Percentiles rank a stretch among this genome's conserved stretches.
Conservation (phyloP, 805 yeast genomes). For the Ogataea methanolica region DNA sequence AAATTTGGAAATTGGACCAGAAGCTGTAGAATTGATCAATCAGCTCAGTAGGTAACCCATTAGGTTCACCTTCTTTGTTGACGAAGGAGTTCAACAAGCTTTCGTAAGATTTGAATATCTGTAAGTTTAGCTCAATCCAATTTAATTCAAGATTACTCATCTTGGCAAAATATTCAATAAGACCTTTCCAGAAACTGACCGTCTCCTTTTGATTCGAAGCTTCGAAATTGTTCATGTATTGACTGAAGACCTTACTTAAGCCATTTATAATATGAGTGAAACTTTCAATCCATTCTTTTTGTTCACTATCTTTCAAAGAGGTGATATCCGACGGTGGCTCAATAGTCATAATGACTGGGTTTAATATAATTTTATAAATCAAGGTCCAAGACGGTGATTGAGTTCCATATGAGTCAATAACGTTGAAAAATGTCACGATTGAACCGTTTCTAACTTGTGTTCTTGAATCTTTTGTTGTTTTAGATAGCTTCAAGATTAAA, state of each 20-base stretch:
- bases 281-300: constrained; percentile 55
- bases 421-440: constrained; percentile 80
- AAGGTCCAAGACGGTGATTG: constrained; percentile 61
- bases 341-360: constrained; percentile 37
- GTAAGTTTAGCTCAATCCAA: constrained; percentile 49
- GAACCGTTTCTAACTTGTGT: constrained; percentile 88
- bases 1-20: constrained; percentile 43
- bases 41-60: constrained; percentile 28
- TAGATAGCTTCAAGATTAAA: constrained; percentile 56
- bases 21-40: constrained; percentile 41
- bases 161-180: constrained; percentile 45
- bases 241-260: constrained; percentile 52
- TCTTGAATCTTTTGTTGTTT: constrained; percentile 59
- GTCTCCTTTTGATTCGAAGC: constrained; percentile 13
- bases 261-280: constrained; percentile 61
- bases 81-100: constrained; percentile 39
- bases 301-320: constrained; percentile 1
- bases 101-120: constrained; percentile 50
- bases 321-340: constrained; percentile 10
- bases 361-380: constrained; percentile 61
- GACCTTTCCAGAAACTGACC: constrained; percentile 48
- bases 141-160: constrained; percentile 34
- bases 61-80: constrained; percentile 1
- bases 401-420: constrained; percentile 66
- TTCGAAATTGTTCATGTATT: constrained; percentile 40